Conservation (phyloP, 2,329 filamentous ascomycete genomes). For the Penicillium sp. region DNA sequence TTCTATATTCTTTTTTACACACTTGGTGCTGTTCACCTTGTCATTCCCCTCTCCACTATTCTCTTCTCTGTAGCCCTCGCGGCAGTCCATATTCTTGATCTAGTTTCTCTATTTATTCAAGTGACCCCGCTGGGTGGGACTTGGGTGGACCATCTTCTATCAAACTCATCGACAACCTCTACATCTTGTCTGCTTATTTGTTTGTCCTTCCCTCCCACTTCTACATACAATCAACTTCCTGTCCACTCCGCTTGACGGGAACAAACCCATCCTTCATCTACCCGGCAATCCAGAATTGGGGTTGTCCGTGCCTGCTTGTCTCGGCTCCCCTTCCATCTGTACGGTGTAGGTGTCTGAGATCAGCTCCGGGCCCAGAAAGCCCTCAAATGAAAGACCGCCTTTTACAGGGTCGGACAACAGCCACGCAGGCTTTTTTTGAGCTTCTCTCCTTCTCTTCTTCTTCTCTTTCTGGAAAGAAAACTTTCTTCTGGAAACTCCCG, state of each 20-base stretch:
- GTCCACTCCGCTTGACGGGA: conserved; percentile 1
- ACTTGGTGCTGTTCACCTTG: background rate
- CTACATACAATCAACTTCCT: conserved; percentile 9
- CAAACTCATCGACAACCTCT: background rate
- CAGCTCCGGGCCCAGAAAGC: conserved; percentile 14
- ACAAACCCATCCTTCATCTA: conserved; percentile 1
- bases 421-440: conserved; percentile 17
- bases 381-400: conserved; percentile 13
- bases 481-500: conserved; percentile 12
- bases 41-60: background rate
- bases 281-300: conserved; percentile 18
- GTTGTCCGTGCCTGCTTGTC: conserved; percentile 23
- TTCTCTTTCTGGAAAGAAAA: conserved; percentile 28
- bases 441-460: conserved; percentile 25
- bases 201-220: conserved; percentile 8
- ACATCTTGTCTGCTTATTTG: background rate
- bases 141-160: conserved; percentile 2
- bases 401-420: conserved; percentile 19
- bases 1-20: conserved; percentile 1
- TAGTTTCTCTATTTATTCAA: conserved; percentile 5
- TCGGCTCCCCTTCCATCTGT: conserved; percentile 20
- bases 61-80: background rate
- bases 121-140: conserved; percentile 4
- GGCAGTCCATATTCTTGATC: background rate
- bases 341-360: conserved; percentile 25